Evolutionary conservation across 2,329 filamentous ascomycete species (phyloP), one percentile per base, ranked within the genome.

Genomic region (Metarhizium album): DNA sequence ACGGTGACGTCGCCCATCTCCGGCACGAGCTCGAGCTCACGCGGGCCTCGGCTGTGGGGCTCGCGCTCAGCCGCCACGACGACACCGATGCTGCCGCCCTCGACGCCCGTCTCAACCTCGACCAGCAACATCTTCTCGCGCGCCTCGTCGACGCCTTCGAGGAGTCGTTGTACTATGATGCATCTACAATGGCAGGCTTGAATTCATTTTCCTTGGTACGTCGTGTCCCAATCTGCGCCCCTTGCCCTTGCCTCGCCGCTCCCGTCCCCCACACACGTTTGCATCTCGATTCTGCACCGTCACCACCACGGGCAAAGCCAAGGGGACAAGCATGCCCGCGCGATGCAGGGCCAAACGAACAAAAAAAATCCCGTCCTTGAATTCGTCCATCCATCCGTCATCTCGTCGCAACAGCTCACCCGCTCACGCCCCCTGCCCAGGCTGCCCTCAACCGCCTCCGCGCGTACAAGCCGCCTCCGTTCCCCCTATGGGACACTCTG

Each of bases 401-500:
- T n/a, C n/a, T n/a, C n/a, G n/a, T n/a, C n/a, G n/a, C n/a, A n/a
- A n/a, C n/a, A n/a, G n/a, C n/a, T n/a, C n/a, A n/a, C 18, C 42
- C 27, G 43, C 52, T 54, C 49, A 52, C 45, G 4, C 27, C 33
- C 14, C 37, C 35, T 24, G 31, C 16, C 20, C 52, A 80, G 78
- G 77, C 78, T 57, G 79, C 78, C 61, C 67, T 85, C 56, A 74
- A 78, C 50, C 75, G 81, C 53, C 70, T 85, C 51, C 74, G 80
- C 48, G 73, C 79, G 49, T 84, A 80, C 63, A 74, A 70, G 52
- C 74, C 82, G 18, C 81, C 81, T 2, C 68, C 78, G 2, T 83
- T 83, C 58, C 71, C 80, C 11, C 63, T 78, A 52, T 85, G 82
- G 82, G 76, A 83, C 60, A 68, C 68, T 20, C 71, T 85, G 27